Base-by-base conservation (phyloP, 2,329 filamentous ascomycete species). In the Ophiostoma montium region DNA sequence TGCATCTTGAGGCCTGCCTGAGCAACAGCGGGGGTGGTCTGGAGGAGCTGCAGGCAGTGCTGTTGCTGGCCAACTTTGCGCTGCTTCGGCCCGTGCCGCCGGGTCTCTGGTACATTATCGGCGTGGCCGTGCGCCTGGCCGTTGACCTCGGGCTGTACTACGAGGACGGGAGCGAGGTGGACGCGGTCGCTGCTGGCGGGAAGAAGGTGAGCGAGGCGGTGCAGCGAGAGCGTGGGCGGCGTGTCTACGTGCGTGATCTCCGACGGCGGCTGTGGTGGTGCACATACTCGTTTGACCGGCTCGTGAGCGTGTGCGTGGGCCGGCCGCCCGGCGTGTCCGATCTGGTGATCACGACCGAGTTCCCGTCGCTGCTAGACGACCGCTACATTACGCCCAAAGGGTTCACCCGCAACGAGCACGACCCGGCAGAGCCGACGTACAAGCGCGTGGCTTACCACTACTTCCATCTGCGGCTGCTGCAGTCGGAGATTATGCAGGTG, bases 51-150 rank as follows among this genome's bases (percentile, higher is more conserved):
- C 90, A 96, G 61, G 88, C 88, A n/a, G 89, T 96, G 8, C 67
- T 96, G 45, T 70, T 96, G 38, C 71, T 96, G 42, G 89, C 90
- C 41, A 88, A 88, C 49, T 95, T 96, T 70, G 90, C 90, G 8
- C 71, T 98, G 45, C 72, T 96, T 54, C 76, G 90, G 49, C 92
- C 92, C 1, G 88, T 96, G 19, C 87, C 90, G 1, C 90, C 90
- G 0, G 92, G 92, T 13, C 69, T 96, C 41, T 96, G 90, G 90
- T 96, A 96, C 65, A 96, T 96, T 53, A 86, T 94, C 52, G 92
- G 92, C 11, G 89, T 95, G 39, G 90, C 90, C 6, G 84, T 94
- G 52, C 82, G 92, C 35, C 67, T 96, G 47, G 90, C 87, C 7
- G 84, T 96, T 19, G 92, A 96, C 62, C 72, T 96, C 2, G 92